Evolutionary conservation across 108 stramenopile species (phyloP).

Genomic region (Epipyxis sp.): DNA sequence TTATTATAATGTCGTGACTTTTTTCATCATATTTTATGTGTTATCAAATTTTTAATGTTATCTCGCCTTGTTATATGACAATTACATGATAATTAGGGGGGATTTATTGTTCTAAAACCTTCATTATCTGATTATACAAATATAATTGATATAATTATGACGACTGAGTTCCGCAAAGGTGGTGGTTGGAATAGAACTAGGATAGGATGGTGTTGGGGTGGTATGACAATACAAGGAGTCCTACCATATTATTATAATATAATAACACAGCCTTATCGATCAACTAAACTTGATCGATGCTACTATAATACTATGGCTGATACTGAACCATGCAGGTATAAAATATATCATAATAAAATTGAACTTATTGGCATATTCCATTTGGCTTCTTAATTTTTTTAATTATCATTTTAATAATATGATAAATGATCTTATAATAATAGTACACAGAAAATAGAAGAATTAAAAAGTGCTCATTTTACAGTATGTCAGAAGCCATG

Average conservation of each 20-base stretch:
- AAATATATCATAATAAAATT: too few relatives aligned
- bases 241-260: slow-evolving; percentile 83
- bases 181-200: slow-evolving; percentile 66
- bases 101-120: slow-evolving; percentile 80
- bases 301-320: slow-evolving; percentile 85
- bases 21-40: too few relatives aligned
- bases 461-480: slow-evolving; percentile 68
- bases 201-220: slow-evolving; percentile 81
- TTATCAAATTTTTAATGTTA: too few relatives aligned
- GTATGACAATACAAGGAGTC: slow-evolving; percentile 65
- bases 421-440: too few relatives aligned
- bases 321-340: too few relatives aligned
- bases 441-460: background rate
- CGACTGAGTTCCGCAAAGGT: slow-evolving; percentile 19
- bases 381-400: too few relatives aligned
- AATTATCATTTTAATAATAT: too few relatives aligned
- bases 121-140: slow-evolving; percentile 7
- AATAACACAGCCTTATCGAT: slow-evolving; percentile 37
- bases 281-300: slow-evolving; percentile 66
- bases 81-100: too few relatives aligned
- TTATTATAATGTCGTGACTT: too few relatives aligned
- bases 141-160: slow-evolving; percentile 13
- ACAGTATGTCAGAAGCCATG: slow-evolving; percentile 93
- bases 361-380: too few relatives aligned
- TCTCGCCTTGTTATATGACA: too few relatives aligned